phyloP scores from a whole-genome alignment of 1,284 basidiomycete species.

The Spongispora temasekensis region DNA sequence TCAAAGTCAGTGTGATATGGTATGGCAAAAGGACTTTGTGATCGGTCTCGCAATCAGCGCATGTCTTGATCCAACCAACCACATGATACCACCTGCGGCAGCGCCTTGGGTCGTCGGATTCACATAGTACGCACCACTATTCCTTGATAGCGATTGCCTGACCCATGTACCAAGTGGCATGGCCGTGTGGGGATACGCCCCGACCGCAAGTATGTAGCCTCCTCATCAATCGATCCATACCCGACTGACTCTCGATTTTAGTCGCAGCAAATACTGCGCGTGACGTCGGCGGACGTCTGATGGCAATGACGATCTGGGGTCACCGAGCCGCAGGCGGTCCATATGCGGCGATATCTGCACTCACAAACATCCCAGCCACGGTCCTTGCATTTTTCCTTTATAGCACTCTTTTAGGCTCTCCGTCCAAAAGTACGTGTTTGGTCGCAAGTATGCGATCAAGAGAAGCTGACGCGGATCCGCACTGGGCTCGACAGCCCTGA shows the following conservation, averaged over 20 bases:
- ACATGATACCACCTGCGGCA: slow-evolving; percentile 52
- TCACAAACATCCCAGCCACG: slow-evolving; percentile 67
- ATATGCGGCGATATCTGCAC: slow-evolving; percentile 64
- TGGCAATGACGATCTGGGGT: slow-evolving; percentile 62
- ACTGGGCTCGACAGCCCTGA: slow-evolving; percentile 18
- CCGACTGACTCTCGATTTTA: slow-evolving; percentile 20
- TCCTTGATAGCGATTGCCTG: slow-evolving; percentile 1
- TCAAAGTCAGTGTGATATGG: slow-evolving; percentile 5
- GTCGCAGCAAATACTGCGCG: slow-evolving; percentile 68
- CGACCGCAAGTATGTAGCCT: slow-evolving; percentile 44
- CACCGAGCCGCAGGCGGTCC: slow-evolving; percentile 50
- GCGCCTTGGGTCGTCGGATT: slow-evolving; percentile 56
- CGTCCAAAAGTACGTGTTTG: slow-evolving; percentile 28
- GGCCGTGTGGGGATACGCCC: slow-evolving; percentile 61
- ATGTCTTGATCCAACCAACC: slow-evolving; percentile 62
- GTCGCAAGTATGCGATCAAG: neutral
- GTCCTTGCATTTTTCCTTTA: slow-evolving; percentile 53
- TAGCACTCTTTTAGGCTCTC: slow-evolving; percentile 48
- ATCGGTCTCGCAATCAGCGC: slow-evolving; percentile 61
- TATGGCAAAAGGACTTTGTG: slow-evolving; percentile 59
- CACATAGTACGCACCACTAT: slow-evolving; percentile 44
- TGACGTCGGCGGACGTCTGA: slow-evolving; percentile 63
- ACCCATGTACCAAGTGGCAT: slow-evolving; percentile 40
- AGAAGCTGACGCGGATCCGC: slow-evolving; percentile 15
- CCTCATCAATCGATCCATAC: neutral